Conservation (phyloP, 2,329 filamentous ascomycete genomes). For the Monascus ruber region DNA sequence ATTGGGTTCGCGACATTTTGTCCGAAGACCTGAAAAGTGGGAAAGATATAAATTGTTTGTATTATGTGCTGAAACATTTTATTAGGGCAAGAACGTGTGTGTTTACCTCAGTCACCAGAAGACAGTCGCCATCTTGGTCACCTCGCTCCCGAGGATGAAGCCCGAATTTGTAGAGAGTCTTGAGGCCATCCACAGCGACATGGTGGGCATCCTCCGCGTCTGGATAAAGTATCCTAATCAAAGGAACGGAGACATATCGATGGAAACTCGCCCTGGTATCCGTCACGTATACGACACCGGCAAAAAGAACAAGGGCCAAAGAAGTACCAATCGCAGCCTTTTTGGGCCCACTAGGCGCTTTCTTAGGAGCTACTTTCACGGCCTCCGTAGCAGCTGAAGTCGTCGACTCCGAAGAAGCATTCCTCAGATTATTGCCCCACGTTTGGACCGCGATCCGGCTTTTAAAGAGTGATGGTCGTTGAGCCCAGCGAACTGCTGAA, state of each 20-base stretch:
- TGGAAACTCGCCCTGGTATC: slow-evolving; percentile 63
- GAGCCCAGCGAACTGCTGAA: slow-evolving; percentile 12
- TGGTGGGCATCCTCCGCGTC: slow-evolving; percentile 80
- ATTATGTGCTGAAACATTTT: slow-evolving; percentile 8
- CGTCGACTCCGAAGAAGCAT: slow-evolving; percentile 10
- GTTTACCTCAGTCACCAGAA: slow-evolving; percentile 41
- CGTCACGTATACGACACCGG: slow-evolving; percentile 57
- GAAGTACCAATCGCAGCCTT: slow-evolving; percentile 37
- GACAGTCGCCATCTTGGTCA: slow-evolving; percentile 42
- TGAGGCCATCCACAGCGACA: slow-evolving; percentile 58
- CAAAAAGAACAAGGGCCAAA: slow-evolving; percentile 36
- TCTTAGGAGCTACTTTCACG: slow-evolving; percentile 17
- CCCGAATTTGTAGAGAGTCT: slow-evolving; percentile 59
- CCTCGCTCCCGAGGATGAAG: slow-evolving; percentile 74
- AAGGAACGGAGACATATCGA: slow-evolving; percentile 49
- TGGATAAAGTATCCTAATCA: slow-evolving; percentile 30
- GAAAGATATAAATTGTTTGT: slow-evolving; percentile 1
- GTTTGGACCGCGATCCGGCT: slow-evolving; percentile 6
- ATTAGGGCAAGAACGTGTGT: not conserved
- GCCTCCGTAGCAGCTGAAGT: slow-evolving; percentile 5
- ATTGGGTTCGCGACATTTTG: slow-evolving; percentile 71
- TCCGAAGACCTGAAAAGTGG: slow-evolving; percentile 54
- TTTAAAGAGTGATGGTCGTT: slow-evolving; percentile 12
- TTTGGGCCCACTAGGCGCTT: slow-evolving; percentile 16
- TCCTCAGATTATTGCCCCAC: slow-evolving; percentile 7